phyloP scores from a whole-genome alignment of 306 rosid species.

The Canavalia ensiformis region DNA sequence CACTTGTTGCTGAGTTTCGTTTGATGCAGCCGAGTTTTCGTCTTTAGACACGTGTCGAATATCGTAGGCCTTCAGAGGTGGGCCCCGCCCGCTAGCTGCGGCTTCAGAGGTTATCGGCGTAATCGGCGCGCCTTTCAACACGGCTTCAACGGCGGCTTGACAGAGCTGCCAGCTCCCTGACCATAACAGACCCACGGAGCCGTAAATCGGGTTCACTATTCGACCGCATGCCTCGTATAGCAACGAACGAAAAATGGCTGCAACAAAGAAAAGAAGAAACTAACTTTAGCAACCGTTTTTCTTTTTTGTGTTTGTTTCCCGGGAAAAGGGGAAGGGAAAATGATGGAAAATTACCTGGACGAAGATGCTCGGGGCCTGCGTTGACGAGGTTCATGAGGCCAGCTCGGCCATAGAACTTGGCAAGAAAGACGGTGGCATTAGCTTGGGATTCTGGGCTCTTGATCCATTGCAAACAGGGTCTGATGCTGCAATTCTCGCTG shows the following conservation, averaged over 20 bases:
- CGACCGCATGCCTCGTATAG: constrained; percentile 94
- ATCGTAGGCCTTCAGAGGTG: constrained; percentile 88
- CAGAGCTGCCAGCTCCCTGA: constrained; percentile 98
- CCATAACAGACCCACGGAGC: constrained; percentile 96
- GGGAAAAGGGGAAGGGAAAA: background rate
- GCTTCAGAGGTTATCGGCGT: constrained; percentile 88
- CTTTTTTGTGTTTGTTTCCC: constrained; percentile 6
- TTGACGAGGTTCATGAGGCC: constrained; percentile 95
- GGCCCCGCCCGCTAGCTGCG: constrained; percentile 76
- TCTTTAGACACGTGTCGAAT: constrained; percentile 93
- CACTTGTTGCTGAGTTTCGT: constrained; percentile 49
- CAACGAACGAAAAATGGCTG: constrained; percentile 90
- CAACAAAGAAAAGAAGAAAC: background rate
- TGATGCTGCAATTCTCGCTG: constrained; percentile 89
- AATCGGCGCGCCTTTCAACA: constrained; percentile 82
- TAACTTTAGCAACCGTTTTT: background rate
- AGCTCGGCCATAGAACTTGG: constrained; percentile 97
- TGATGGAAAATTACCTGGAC: constrained; percentile 68
- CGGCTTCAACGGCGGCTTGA: constrained; percentile 93
- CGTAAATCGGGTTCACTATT: constrained; percentile 95
- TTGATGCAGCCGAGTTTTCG: constrained; percentile 77
- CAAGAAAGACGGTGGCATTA: constrained; percentile 93
- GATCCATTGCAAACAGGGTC: constrained; percentile 95
- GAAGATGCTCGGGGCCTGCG: constrained; percentile 96
- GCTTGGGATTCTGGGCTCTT: constrained; percentile 95